Evolutionary conservation across 163 green algal genomes (phyloP), one percentile per base, ranked within the genome.

Genomic region (Scenedesmus sp.): DNA sequence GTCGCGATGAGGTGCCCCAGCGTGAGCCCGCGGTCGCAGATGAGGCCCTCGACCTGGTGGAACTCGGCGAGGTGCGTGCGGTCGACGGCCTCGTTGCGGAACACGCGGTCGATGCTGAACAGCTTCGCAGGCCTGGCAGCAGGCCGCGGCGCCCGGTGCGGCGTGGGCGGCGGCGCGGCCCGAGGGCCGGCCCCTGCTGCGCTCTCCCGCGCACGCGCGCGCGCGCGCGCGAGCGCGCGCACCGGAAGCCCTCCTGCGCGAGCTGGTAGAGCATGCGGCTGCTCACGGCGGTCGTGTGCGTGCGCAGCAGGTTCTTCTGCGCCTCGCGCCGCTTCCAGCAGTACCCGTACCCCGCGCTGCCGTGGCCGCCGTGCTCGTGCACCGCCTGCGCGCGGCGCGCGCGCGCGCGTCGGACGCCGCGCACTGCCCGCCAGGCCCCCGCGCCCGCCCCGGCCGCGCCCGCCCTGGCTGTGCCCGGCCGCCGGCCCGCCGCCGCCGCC

Each of bases 301-400:
- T 99, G 66, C 97, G 83, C 81, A 99, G 91, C 80, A 99, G 89
- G 87, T 99, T 99, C 94, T 99, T 99, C 85, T 98, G 89, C 10
- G 95, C 94, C 75, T 99, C 97, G 26, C 53, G 53, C 17, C 85
- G 77, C 83, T 97, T 97, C 97, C 97, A 99, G 75, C 89, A 87
- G 86, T 96, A 98, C 24, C 94, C 93, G 84, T 99, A 99, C 70
- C 96, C 96, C 2, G 82, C 80, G 42, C 89, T 97, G 51, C 96
- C 96, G 78, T 93, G 96, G 57, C 95, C 96, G 39, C 96, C 96
- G 2, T 80, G 63, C 83, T 99, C 90, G 84, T 99, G 96, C 24
- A 92, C 86, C 22, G 63, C 66, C 86, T 92, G 83, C 45, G 33
- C 39, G 39, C 7, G 7, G 39, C 39, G 39, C 39, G 39, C 39